Base-by-base conservation (phyloP, 1,284 basidiomycete genomes). In the Ustilago cynodontis region DNA sequence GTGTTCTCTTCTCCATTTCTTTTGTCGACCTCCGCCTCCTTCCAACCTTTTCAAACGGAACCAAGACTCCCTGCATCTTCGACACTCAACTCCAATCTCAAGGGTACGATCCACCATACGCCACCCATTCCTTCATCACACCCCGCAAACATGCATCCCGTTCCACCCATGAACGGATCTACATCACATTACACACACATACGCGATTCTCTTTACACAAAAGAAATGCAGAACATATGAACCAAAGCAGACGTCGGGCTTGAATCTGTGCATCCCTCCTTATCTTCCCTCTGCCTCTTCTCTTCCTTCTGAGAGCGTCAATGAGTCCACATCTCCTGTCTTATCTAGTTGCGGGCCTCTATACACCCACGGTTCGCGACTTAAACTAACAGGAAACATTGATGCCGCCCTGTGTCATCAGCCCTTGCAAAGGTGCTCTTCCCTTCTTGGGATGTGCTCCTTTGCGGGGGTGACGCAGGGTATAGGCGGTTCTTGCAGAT, bases 321-420 rank as follows among this genome's bases (percentile, higher is more conserved):
- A 4, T 18, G 41, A 20, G n/a, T 43, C 20, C 16, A n/a, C n/a
- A 2, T 33, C 66, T 65, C 75, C 75, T 71, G 65, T 69, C 45
- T 73, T 70, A 70, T 77, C 75, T 70, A 73, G 75, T 73, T 64
- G 70, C 63, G 73, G 43, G 56, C 55, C 50, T 69, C 11, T 29
- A 54, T 24, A 35, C 41, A 47, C 51, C 70, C 71, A 77, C 75
- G 64, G 59, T 65, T 26, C 70, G 63, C 51, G 64, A 78, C 80
- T 78, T 80, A 82, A 82, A 80, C 73, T 65, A 72, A 67, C 76
- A 82, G 80, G 78, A 70, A 50, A 80, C 26, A 81, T 57, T 45
- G 45, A 70, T 35, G 20, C 31, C 29, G 33, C 28, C 33, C 53
- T 37, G 33, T 39, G 28, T 47, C 16, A 16, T 6, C 39, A 14